Percentiles rank a stretch among this genome's conserved stretches.
phyloP scores from a whole-genome alignment of 2,329 filamentous ascomycete genomes.

The Botrytis cinerea region DNA sequence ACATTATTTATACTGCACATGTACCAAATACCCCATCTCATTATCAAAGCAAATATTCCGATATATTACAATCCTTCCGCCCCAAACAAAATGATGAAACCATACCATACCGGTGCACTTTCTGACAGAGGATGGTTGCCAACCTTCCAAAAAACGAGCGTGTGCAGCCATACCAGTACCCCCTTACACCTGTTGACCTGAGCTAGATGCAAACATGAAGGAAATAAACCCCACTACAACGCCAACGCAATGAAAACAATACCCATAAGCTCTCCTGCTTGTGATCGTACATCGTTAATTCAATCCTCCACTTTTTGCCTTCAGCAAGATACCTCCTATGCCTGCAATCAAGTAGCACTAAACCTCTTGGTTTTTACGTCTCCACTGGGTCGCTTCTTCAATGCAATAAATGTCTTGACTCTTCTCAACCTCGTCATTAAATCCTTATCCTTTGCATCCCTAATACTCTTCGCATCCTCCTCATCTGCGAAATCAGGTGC shows the following conservation, averaged over 20 bases:
- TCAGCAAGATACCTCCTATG: background rate
- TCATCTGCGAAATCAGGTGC: constrained; percentile 36
- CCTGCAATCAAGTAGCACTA: constrained; percentile 10
- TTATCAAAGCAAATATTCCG: background rate
- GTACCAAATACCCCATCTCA: background rate
- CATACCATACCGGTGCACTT: background rate
- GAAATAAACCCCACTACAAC: background rate
- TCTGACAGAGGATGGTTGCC: background rate
- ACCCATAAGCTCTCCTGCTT: background rate
- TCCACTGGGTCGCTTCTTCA: constrained; percentile 50
- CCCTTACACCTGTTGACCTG: background rate
- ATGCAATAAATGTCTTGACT: constrained; percentile 71
- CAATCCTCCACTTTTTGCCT: background rate
- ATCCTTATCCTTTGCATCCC: constrained; percentile 67
- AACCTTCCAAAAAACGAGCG: background rate
- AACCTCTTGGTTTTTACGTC: constrained; percentile 19
- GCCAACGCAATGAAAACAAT: constrained; percentile 6
- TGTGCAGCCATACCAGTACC: background rate
- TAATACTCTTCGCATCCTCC: constrained; percentile 45
- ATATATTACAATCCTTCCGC: background rate
- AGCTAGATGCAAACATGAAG: background rate
- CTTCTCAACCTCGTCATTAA: constrained; percentile 70
- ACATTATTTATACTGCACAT: background rate
- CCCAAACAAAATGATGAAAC: background rate
- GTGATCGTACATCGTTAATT: constrained; percentile 14